Conservation (phyloP, 129 eudicot genomes). For the Logfia minima region DNA sequence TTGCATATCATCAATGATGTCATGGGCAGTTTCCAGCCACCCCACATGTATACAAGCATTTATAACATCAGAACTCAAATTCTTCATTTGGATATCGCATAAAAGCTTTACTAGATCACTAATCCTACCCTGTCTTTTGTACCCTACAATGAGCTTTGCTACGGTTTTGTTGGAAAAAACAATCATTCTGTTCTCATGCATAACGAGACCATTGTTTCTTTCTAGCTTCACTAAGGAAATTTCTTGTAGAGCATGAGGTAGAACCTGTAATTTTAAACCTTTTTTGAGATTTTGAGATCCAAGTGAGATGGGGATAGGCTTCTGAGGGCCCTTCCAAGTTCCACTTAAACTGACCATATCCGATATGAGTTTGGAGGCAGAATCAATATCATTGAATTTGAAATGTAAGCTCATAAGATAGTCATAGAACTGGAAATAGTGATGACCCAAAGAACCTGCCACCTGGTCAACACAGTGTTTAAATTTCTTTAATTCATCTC, state of each 20-base stretch:
- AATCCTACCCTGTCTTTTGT: slow-evolving; percentile 50
- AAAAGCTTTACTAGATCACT: slow-evolving; percentile 59
- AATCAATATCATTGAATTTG: slow-evolving; percentile 63
- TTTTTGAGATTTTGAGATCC: slow-evolving; percentile 66
- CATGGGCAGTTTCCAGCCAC: slow-evolving; percentile 88
- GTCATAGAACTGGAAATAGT: slow-evolving; percentile 60
- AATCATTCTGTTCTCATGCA: slow-evolving; percentile 45
- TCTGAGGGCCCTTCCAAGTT: slow-evolving; percentile 34
- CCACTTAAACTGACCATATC: slow-evolving; percentile 42
- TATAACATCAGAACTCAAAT: slow-evolving; percentile 50
- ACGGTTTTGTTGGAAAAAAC: slow-evolving; percentile 57
- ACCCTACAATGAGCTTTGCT: slow-evolving; percentile 59
- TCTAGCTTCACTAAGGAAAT: slow-evolving; percentile 48
- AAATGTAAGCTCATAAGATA: slow-evolving; percentile 66
- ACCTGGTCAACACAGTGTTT: slow-evolving; percentile 54
- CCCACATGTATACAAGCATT: slow-evolving; percentile 75
- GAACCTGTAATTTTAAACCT: slow-evolving; percentile 58
- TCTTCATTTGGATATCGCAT: slow-evolving; percentile 36
- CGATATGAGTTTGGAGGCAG: slow-evolving; percentile 53
- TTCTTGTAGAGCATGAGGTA: slow-evolving; percentile 51
- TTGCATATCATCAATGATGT: slow-evolving; percentile 74
- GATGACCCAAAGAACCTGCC: slow-evolving; percentile 41
- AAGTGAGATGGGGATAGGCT: slow-evolving; percentile 49
- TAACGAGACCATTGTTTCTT: slow-evolving; percentile 51
- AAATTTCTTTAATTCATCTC: slow-evolving; percentile 75